Base-by-base conservation (phyloP, 2,329 filamentous ascomycete species). In the Fusarium sublunatum region DNA sequence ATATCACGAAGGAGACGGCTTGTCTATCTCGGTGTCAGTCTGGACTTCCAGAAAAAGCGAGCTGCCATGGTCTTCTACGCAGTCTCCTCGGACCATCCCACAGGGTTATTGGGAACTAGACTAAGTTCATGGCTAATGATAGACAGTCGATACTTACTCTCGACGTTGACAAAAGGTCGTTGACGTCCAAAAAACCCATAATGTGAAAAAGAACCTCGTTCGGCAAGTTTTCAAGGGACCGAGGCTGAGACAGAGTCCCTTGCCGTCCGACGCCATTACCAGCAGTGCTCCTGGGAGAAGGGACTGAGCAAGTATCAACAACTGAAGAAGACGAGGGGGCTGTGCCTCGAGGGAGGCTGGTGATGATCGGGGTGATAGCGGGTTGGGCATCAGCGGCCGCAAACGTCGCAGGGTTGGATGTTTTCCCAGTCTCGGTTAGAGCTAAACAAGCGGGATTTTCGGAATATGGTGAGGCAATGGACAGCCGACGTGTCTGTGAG, bases 1-100 rank as follows among this genome's bases (percentile, higher is more conserved):
- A 91, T 81, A 39, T 75, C 73, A 63, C 88, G 86, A 47, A 92
- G 81, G 58, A 82, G 83, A 71, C 84, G 88, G 58, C 81, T 88
- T 35, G 83, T 84, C 87, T 89, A 44, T 26, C 38, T 53, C 42
- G 44, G 32, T 35, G 67, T 70, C 51, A 70, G 69, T 65, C 49
- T 51, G 26, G 39, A 43, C 35, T 59, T 51, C 19, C 10, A 46
- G 46, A 53, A 34, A 45, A 25, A 22, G 36, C 40, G 34, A 25
- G 34, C 42, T 48, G 31, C 9, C 29, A 34, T 31, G 15, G 34
- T 22, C 34, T 44, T 24, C 46, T 40, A 42, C 6, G 29, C 34
- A 31, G 40, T 34, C 28, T 45, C 45, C 28, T 13, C 38, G 22
- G 25, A 42, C 35, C 19, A 31, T 32, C 29, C 28, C 38, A 15